Evolutionary conservation across 1,139 yeast species (phyloP), one percentile per base, ranked within the genome.

Genomic region (Debaryomyces coudertii): DNA sequence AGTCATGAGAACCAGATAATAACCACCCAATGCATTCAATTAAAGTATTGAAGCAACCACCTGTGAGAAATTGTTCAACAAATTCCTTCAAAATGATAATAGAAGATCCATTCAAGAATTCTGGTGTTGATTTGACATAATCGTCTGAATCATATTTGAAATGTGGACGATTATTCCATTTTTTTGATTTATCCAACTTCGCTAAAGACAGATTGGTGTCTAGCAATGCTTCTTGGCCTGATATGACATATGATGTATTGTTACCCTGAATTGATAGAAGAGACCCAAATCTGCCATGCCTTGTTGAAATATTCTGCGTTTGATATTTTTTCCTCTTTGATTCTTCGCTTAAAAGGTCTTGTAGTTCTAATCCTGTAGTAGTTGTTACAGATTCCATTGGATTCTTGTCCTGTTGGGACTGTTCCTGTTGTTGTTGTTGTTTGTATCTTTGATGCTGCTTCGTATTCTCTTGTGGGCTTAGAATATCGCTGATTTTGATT

Each of bases 251-350:
- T 23, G 88, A 68, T 38, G 87, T 73, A 7, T 77, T 79, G 48
- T 77, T 75, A 46, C 79, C 80, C 49, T 84, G 81, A 25, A 90
- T 74, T 1, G 96, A 85, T 8, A 90, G 65, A 53, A 92, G 71
- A 0, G 98, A 84, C 1, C 99, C 99, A 69, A 93, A 93, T 36
- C 96, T 76, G 3, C 95, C 93, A 60, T 93, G 99, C 44, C 99
- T 77, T 0, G 92, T 79, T 1, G 87, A 80, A 4, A 81, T 71
- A 43, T 76, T 71, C 53, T 76, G 79, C 14, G 77, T 72, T 35
- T 80, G 80, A 15, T 67, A 63, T 40, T 69, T 73, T 51, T 79
- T 82, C 51, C 83, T 65, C 35, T 73, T 73, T 28, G 74, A 71
- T 60, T 90, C 97, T 43, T 77, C 75, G 2, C 71, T 66, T 18